Percentiles rank a stretch among this genome's conserved stretches.
These are phyloP conservation scores for Drechslerella coelobrocha DNA, from an alignment of 2,329 filamentous ascomycete species.

Conservation along the genomic window DNA sequence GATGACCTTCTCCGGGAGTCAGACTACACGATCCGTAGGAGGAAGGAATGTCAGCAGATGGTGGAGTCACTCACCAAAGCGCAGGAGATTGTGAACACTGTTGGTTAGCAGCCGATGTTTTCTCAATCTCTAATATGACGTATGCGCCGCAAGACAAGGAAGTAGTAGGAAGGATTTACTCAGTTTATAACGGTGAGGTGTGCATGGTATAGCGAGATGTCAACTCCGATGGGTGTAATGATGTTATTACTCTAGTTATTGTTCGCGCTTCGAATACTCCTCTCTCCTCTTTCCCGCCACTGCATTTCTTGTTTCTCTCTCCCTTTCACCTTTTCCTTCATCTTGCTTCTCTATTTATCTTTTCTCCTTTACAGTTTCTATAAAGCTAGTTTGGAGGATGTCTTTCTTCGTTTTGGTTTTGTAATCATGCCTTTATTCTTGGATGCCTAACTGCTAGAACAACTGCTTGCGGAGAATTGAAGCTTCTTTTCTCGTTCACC, in stretches of 20 bases:
- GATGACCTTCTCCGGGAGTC: constrained; percentile 97
- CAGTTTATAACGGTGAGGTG: not conserved
- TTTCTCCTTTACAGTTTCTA: constrained; percentile 1
- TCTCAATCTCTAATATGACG: not conserved
- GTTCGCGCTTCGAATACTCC: not conserved
- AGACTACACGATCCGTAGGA: constrained; percentile 90
- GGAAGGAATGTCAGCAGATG: constrained; percentile 99
- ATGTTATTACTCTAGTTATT: constrained; percentile 23
- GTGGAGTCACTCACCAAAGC: constrained; percentile 89
- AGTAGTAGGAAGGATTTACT: not conserved
- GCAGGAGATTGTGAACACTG: constrained; percentile 86
- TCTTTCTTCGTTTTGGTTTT: not conserved
- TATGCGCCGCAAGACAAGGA: not conserved
- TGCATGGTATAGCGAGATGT: not conserved
- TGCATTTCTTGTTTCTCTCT: not conserved
- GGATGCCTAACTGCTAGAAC: not conserved
- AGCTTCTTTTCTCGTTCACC: not conserved
- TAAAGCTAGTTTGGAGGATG: constrained; percentile 18
- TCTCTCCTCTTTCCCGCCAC: not conserved
- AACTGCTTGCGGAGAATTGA: not conserved
- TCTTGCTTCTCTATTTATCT: not conserved
- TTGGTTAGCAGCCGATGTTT: constrained; percentile 49
- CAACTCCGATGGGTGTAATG: constrained; percentile 21
- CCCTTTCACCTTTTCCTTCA: not conserved
- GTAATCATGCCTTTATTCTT: not conserved